A percentile compares a stretch with the other conserved stretches of the same genome.
Conservation (phyloP, 31 red algal species). For the Odonthalia washingtoniensis region DNA sequence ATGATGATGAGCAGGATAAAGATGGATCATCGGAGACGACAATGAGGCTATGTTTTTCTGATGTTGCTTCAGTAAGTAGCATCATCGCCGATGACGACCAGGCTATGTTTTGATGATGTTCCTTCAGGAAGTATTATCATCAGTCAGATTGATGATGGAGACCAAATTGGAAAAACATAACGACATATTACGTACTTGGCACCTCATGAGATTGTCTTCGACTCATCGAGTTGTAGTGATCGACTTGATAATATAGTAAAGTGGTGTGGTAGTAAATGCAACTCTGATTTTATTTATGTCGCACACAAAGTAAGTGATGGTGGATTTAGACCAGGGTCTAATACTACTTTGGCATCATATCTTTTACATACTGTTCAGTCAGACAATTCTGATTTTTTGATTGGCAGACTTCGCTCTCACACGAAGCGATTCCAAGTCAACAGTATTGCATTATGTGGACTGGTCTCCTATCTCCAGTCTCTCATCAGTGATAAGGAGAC, state of each 20-base stretch:
- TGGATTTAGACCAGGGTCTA: constrained; percentile 61
- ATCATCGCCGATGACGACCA: constrained; percentile 26
- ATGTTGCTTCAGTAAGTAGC: no score
- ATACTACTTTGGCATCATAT: constrained; percentile 41
- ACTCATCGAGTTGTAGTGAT: constrained; percentile 46
- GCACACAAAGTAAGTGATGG: constrained; percentile 31
- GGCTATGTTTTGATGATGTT: constrained; percentile 92
- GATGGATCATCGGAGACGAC: no score
- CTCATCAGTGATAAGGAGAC: constrained; percentile 78
- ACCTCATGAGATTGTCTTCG: constrained; percentile 78
- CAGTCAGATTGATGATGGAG: constrained; percentile 76
- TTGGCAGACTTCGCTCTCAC: constrained; percentile 41
- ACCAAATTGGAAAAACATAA: constrained; percentile 58
- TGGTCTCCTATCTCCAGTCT: constrained; percentile 59
- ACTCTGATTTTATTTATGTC: constrained; percentile 55
- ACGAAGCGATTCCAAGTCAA: constrained; percentile 51
- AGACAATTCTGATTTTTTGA: constrained; percentile 7
- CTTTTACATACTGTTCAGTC: constrained; percentile 22
- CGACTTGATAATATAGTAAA: constrained; percentile 51
- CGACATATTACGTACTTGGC: constrained; percentile 65
- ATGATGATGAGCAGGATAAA: no score
- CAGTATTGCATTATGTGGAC: constrained; percentile 58
- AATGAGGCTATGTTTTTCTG: no score
- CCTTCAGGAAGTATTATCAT: constrained; percentile 81
- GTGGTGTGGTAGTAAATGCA: constrained; percentile 46